phyloP scores from a whole-genome alignment of 2,329 filamentous ascomycete genomes.

The Colletotrichum simmondsii region DNA sequence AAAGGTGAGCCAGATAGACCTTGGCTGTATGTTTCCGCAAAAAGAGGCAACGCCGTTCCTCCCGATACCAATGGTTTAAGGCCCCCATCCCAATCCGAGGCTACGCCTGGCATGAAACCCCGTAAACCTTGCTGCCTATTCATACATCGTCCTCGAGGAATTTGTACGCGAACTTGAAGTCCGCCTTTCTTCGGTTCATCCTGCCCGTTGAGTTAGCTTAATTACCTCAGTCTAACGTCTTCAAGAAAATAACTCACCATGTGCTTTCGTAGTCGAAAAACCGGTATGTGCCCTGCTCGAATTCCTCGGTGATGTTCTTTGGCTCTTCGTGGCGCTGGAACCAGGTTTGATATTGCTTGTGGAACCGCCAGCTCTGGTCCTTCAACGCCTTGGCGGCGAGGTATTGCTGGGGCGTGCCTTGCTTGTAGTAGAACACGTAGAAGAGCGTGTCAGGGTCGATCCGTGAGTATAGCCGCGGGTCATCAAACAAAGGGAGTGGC shows the following conservation, averaged over 20 bases:
- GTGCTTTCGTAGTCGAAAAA: conserved; percentile 99
- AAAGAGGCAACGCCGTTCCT: conserved; percentile 34
- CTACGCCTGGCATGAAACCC: conserved; percentile 31
- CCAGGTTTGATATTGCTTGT: conserved; percentile 99
- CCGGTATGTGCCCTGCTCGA: conserved; percentile 97
- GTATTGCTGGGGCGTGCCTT: conserved; percentile 95
- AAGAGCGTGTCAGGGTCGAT: conserved; percentile 97
- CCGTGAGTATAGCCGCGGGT: conserved; percentile 85
- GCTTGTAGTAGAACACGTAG: conserved; percentile 99
- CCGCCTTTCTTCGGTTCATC: conserved; percentile 98
- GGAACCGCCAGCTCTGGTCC: conserved; percentile 98
- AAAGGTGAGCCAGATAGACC: conserved; percentile 25
- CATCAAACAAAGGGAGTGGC: conserved; percentile 90
- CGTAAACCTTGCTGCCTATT: conserved; percentile 29
- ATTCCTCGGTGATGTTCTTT: conserved; percentile 98
- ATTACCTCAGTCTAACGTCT: conserved; percentile 32
- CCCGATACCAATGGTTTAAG: conserved; percentile 24
- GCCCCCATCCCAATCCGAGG: conserved; percentile 29
- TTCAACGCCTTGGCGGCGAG: conserved; percentile 97
- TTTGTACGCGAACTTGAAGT: conserved; percentile 98
- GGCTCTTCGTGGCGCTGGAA: conserved; percentile 98
- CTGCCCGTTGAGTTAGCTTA: conserved; percentile 56
- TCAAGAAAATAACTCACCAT: conserved; percentile 72
- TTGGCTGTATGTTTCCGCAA: conserved; percentile 30
- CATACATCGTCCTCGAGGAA: conserved; percentile 94